These are phyloP conservation scores for Kondoa subrosea DNA, from an alignment of 768 basidiomycete species.

Conservation along the genomic window DNA sequence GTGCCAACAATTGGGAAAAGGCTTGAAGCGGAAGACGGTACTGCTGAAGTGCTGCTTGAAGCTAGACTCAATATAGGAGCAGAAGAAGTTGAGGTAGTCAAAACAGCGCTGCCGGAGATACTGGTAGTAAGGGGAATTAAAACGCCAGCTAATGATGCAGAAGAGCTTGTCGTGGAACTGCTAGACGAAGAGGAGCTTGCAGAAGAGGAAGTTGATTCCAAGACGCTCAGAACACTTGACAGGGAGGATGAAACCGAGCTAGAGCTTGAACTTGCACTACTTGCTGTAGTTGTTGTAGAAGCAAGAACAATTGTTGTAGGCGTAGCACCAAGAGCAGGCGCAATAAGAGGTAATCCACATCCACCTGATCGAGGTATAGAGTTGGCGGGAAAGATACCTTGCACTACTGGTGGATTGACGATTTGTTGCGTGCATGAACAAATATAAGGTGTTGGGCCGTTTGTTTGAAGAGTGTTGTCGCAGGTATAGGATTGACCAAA, in stretches of 20 bases:
- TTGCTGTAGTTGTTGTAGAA: neutral
- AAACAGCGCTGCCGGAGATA: neutral
- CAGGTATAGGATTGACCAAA: neutral
- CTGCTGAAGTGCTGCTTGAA: neutral
- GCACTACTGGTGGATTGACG: slow-evolving; percentile 1
- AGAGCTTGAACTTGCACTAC: neutral
- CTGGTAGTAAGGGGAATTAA: neutral
- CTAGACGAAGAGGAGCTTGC: neutral
- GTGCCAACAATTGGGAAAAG: neutral
- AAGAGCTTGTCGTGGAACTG: neutral
- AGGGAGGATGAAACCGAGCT: neutral
- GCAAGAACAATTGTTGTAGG: neutral
- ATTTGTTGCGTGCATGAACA: neutral
- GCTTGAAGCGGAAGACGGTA: neutral
- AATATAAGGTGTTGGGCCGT: neutral
- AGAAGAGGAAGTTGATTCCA: neutral
- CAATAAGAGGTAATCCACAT: neutral
- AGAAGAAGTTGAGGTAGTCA: neutral
- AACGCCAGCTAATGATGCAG: neutral
- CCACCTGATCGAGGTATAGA: neutral
- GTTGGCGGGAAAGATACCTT: neutral
- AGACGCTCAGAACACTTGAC: neutral
- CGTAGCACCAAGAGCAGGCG: neutral
- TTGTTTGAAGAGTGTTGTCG: neutral
- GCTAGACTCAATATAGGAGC: neutral